These are phyloP conservation scores for Candida namnaoensis DNA, from an alignment of 805 yeast genomes.

Conservation along the genomic window DNA sequence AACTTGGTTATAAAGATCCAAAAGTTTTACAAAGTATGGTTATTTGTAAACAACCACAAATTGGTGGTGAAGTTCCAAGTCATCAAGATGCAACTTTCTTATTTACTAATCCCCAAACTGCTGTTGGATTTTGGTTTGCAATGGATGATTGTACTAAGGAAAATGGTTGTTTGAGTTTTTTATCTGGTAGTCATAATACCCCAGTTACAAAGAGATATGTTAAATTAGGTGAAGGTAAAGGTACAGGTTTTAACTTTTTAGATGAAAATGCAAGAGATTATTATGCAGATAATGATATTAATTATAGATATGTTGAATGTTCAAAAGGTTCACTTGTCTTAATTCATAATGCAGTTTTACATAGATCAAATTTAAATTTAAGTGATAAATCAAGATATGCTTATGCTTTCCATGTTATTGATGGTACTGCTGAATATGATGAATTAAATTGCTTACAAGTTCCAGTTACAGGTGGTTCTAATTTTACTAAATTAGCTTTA, in stretches of 20 bases:
- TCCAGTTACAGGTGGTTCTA: conserved; percentile 58
- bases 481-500: conserved; percentile 41
- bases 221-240: conserved; percentile 34
- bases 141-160: conserved; percentile 58
- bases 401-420: conserved; percentile 74
- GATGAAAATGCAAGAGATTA: conserved; percentile 16
- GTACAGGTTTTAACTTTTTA: conserved; percentile 44
- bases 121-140: conserved; percentile 79
- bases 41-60: conserved; percentile 70
- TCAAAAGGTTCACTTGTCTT: conserved; percentile 65
- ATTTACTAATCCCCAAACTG: conserved; percentile 61
- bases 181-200: conserved; percentile 63
- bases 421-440: conserved; percentile 57
- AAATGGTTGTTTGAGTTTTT: conserved; percentile 64
- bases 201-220: conserved; percentile 55
- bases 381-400: conserved; percentile 58
- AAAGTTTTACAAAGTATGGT: conserved; percentile 72
- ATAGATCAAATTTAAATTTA: conserved; percentile 55
- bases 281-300: conserved; percentile 19
- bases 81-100: conserved; percentile 73
- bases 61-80: conserved; percentile 66
- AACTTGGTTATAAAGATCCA: conserved; percentile 52
- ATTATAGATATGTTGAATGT: conserved; percentile 47
- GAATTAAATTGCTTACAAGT: conserved; percentile 69
- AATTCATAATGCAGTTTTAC: conserved; percentile 65